Evolutionary conservation across 306 rosid species (phyloP), one percentile per base, ranked within the genome.

Genomic region (Ochetophila trinervis): DNA sequence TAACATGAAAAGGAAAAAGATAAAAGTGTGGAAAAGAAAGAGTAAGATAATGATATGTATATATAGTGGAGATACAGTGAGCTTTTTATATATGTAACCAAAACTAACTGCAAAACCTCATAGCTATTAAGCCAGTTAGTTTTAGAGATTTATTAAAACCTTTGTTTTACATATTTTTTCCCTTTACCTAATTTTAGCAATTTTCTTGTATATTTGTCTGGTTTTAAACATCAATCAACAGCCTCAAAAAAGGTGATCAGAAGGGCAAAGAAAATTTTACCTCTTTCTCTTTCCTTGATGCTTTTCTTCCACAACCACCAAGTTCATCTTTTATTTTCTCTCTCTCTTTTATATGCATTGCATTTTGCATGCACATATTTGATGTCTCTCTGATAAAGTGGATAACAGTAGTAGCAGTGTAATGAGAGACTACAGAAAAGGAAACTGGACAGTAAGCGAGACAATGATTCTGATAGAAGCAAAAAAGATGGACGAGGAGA

Each of bases 401-500:
- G 78, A 60, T 6, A 60, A 58, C 5, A 57, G 62, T 53, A 70
- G 70, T 13, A 40, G 30, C n/a, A 63, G 21, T 20, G 24, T 72
- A 21, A 36, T 64, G 73, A 76, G 81, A 54, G 85, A 80, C 23
- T 76, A 80, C 37, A 72, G 78, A 71, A 80, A 80, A 72, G 85
- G 85, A 66, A 80, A 80, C 76, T 80, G 85, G 85, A 76, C 85
- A 40, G 73, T 70, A 48, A 56, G 63, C 49, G 85, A 80, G 75
- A 80, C 85, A 45, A 80, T 80, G 85, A 67, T 76, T 45, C 69
- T 80, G 57, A 80, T 80, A 9, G 85, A 76, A 64, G 85, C 81
- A 59, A 80, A 80, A 79, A 80, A 72, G 66, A 80, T 63, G 81
- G 85, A 80, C 30, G 81, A 76, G 19, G 85, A 80, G 66, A 76